Percentiles rank a stretch among this genome's conserved stretches.
These are phyloP conservation scores for Cryptosporidium sp. DNA, from an alignment of 169 alveolate genomes.

Conservation along the genomic window DNA sequence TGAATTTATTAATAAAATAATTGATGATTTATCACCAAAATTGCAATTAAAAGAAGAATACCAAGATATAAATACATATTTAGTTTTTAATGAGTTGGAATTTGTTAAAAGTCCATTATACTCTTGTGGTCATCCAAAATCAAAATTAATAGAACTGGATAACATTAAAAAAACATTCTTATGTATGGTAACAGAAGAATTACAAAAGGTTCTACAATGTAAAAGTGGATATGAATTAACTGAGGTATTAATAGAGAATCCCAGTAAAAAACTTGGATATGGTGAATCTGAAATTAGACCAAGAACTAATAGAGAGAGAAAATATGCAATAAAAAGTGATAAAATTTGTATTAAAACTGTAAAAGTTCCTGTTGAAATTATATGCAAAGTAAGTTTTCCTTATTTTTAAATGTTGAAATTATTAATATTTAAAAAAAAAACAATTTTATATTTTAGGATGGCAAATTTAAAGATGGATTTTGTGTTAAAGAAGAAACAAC, in stretches of 20 bases:
- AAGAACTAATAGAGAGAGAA: constrained; percentile 33
- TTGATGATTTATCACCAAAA: neutral
- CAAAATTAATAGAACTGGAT: constrained; percentile 39
- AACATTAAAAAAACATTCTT: constrained; percentile 16
- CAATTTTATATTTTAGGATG: constrained; percentile 15
- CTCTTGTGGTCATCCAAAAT: constrained; percentile 42
- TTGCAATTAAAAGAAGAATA: neutral
- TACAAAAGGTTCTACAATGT: constrained; percentile 47
- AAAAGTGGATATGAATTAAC: constrained; percentile 38
- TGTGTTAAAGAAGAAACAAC: constrained; percentile 47
- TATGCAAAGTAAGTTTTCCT: constrained; percentile 23
- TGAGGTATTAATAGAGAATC: constrained; percentile 58
- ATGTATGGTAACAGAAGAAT: constrained; percentile 8
- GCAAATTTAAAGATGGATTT: constrained; percentile 47
- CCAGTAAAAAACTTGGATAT: constrained; percentile 47
- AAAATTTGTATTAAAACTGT: constrained; percentile 48
- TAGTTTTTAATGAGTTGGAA: constrained; percentile 25
- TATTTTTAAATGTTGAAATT: neutral
- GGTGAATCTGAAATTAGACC: constrained; percentile 37
- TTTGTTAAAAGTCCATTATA: constrained; percentile 38
- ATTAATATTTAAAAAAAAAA: too few species aligned
- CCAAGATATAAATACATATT: neutral
- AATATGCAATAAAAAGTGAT: constrained; percentile 63
- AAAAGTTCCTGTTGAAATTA: constrained; percentile 14
- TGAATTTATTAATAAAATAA: neutral